Evolutionary conservation across 768 basidiomycete genomes (phyloP), one percentile per base, ranked within the genome.

Genomic region (Lactarius hatsudake): DNA sequence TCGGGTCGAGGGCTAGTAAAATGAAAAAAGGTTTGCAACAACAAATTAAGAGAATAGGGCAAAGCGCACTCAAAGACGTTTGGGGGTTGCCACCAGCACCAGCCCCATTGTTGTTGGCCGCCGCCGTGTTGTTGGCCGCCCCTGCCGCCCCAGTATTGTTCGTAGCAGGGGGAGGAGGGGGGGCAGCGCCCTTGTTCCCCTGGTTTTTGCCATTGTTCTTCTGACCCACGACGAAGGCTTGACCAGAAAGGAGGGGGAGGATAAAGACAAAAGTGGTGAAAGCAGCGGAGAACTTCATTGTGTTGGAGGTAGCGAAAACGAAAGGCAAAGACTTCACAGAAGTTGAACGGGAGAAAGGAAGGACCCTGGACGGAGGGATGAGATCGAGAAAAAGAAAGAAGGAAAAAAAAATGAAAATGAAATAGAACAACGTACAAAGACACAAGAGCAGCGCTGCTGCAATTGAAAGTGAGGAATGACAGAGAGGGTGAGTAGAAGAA

Each of bases 381-480:
- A 62, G n/a, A 62, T 12, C 12, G 54, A 18, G 28, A 51, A 4
- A 34, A 3, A 32, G 3, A 38, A 28, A 28, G 26, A 51, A n/a
- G 61, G 8, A 9, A 20, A 74, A 74, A 13, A 15, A 60, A 40
- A 5, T 0, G 15, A 6, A 57, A 26, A 62, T 2, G 54, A 58
- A n/a, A 63, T 12, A 17, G 15, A 74, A 73, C 5, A 26, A 60
- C 73, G 66, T 51, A 73, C 74, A 65, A 65, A 69, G 54, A 63
- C 72, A 69, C 13, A 65, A 64, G 62, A 73, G 80, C 86, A 86
- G 85, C 86, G 67, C 85, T 75, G 86, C 84, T 86, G 86, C 84
- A 69, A 73, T 74, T 73, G 69, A 64, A 59, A 40, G 67, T 67
- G 73, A 71, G 69, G 64, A 69, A 66, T 62, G 54, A 63, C 67